Evolutionary conservation across 148 eudicot species (phyloP), one percentile per base, ranked within the genome.

Genomic region (Rhododendron griersonianum): DNA sequence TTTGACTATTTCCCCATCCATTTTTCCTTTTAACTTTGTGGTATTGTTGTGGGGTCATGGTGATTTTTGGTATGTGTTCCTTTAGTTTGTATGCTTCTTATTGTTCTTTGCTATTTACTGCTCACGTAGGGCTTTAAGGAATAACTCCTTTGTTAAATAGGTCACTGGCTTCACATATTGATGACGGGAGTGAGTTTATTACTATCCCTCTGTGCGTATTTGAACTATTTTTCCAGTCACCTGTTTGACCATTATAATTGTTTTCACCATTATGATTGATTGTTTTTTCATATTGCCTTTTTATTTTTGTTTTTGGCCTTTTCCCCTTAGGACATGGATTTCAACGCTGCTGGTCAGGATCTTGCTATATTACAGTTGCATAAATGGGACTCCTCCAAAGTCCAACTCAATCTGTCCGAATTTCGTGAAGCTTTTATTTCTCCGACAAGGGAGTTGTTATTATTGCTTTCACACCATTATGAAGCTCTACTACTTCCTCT

Each of bases 381-480:
- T 84, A 94, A 93, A 87, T 95, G 95, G 98, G 93, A 90, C 76
- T 83, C 93, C 51, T 90, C 95, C 51, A 89, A 81, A 82, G 57
- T 90, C 63, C 87, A 86, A 82, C 80, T 88, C 35, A 89, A 92
- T 81, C 83, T 92, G 47, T 91, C 94, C 30, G 92, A 93, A 87
- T 97, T 92, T 86, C 87, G 88, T 19, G 98, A 97, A 91, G 99
- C 95, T 80, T 97, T 94, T 87, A 88, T 97, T 75, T 95, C 99
- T 84, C 99, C 99, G 1, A 91, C 96, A 5, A 91, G 94, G 89
- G 92, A 93, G 88, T 86, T 91, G 25, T 63, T 97, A 86, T 51
- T 95, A 84, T 89, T 97, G 90, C 96, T 87, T 86, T 95, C 98
- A 7, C 84, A 91, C 87, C 88, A 92, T 21, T 82, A 83, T 48